Base-by-base conservation (phyloP, 495 filamentous ascomycete genomes). In the Aspergillus kassunensis region DNA sequence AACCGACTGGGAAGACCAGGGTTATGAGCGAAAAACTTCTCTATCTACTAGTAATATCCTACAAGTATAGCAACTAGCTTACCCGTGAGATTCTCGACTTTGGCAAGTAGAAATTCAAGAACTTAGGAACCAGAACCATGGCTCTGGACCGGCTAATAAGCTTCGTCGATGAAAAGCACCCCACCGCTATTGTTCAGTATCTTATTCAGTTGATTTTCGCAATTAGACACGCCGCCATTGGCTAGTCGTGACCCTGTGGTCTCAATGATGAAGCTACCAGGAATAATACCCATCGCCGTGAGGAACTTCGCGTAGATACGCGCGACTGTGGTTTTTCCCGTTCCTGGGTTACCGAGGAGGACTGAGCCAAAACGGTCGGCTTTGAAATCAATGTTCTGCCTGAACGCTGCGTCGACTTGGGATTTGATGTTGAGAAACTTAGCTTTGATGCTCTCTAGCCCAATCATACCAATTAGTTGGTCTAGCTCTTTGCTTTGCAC, bases 291-390 rank as follows among this genome's bases (percentile, higher is more conserved):
- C 0, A 89, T 67, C 0, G 82, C 73, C 0, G 78, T 68, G 3
- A 92, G 64, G 49, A 91, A 84, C 36, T 81, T 77, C 4, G 83
- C 87, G 52, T 91, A 95, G 0, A 88, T 64, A 6, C 87, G 76
- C n/a, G 88, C 88, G 11, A 91, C 83, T 0, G 88, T 92, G 0
- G 89, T 92, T 71, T 92, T 95, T 1, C 88, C 88, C 44, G 87
- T 91, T 8, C 89, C 89, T 0, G 89, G 89, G 65, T 92, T 95
- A 0, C 89, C 89, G 0, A 90, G 73, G 11, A 95, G 71, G 0
- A 77, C 78, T 1, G 77, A 72, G 15, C 83, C 79, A 52, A 87
- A 84, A 13, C 88, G 69, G 50, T 90, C 82, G 0, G 66, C 57
- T 21, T 71, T 75, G 5, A 88, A 60, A 41, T 83, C 73, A 0